Percentiles rank a stretch among this genome's conserved stretches.
Conservation (phyloP, 1,284 basidiomycete genomes). For the Malassezia cuniculi region DNA sequence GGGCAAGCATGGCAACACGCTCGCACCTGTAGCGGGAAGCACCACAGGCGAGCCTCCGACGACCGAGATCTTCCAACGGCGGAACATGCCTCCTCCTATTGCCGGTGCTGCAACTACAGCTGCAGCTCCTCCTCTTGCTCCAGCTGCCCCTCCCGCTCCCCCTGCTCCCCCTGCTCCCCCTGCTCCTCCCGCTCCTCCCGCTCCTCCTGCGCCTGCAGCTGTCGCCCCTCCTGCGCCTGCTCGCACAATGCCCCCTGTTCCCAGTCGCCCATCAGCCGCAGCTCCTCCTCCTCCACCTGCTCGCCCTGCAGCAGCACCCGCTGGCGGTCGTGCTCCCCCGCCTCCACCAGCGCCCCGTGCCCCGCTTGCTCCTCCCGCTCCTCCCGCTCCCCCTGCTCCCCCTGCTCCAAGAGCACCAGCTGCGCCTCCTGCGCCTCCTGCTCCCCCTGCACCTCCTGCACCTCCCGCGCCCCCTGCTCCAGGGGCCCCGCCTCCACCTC, state of each 20-base stretch:
- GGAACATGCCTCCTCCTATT: constrained; percentile 35
- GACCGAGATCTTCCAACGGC: constrained; percentile 15
- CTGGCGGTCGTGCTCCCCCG: background rate
- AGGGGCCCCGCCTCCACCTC: constrained; percentile 17
- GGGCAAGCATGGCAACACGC: constrained; percentile 50
- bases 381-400: constrained; percentile 5
- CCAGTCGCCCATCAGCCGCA: no score
- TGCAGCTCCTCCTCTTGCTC: constrained; percentile 10
- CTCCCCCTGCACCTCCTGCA: constrained; percentile 45
- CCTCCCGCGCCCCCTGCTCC: constrained; percentile 45
- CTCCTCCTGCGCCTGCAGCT: constrained; percentile 7
- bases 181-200: constrained; percentile 15
- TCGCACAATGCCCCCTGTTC: background rate
- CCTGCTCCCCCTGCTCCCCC: constrained; percentile 20
- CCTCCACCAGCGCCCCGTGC: constrained; percentile 9
- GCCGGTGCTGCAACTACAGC: constrained; percentile 17
- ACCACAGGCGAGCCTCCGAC: constrained; percentile 51
- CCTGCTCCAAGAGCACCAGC: constrained; percentile 17
- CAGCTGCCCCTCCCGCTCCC: constrained; percentile 14
- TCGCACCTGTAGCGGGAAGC: constrained; percentile 37
- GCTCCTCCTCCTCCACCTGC: constrained; percentile 6
- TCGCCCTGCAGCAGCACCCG: background rate
- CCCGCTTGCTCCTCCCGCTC: background rate
- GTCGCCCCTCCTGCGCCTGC: background rate
- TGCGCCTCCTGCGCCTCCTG: constrained; percentile 19